A percentile compares a stretch with the other conserved stretches of the same genome.
Evolutionary conservation across 768 basidiomycete species (phyloP).

Genomic region (Mycena capillaripes): DNA sequence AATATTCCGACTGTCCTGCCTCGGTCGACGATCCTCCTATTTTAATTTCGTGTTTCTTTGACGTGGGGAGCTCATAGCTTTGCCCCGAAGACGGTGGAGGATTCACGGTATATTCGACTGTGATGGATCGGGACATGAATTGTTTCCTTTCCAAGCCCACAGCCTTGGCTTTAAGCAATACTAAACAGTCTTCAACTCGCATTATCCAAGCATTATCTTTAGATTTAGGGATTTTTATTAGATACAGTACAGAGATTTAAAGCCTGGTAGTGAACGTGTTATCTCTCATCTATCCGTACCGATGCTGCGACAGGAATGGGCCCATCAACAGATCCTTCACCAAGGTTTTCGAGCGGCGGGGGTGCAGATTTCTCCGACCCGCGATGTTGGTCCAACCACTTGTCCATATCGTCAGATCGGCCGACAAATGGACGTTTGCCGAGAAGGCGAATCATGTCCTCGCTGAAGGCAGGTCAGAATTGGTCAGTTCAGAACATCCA

Average conservation of each 20-base stretch:
- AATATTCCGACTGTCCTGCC: conserved; percentile 53
- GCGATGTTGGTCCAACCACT: conserved; percentile 91
- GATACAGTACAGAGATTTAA: conserved; percentile 22
- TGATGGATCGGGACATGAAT: conserved; percentile 31
- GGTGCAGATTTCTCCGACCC: conserved; percentile 72
- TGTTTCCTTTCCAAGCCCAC: conserved; percentile 16
- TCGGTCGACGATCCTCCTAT: not conserved
- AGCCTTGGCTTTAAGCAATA: not conserved
- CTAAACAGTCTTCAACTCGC: conserved; percentile 1
- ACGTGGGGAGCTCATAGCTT: conserved; percentile 22
- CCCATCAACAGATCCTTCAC: not conserved
- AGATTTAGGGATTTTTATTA: conserved; percentile 28
- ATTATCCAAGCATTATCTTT: not conserved
- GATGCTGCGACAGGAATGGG: conserved; percentile 36
- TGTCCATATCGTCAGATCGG: conserved; percentile 93
- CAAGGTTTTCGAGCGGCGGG: conserved; percentile 65
- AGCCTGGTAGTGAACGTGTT: not conserved
- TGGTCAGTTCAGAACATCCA: not conserved
- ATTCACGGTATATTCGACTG: conserved; percentile 29
- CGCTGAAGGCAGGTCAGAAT: conserved; percentile 57
- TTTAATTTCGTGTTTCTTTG: conserved; percentile 31
- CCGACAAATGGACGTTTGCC: conserved; percentile 88
- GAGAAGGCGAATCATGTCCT: conserved; percentile 88
- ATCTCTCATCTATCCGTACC: conserved; percentile 13
- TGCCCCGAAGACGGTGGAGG: conserved; percentile 29